Evolutionary conservation across 2,329 filamentous ascomycete species (phyloP).

Genomic region (Leptographium radiaticola): DNA sequence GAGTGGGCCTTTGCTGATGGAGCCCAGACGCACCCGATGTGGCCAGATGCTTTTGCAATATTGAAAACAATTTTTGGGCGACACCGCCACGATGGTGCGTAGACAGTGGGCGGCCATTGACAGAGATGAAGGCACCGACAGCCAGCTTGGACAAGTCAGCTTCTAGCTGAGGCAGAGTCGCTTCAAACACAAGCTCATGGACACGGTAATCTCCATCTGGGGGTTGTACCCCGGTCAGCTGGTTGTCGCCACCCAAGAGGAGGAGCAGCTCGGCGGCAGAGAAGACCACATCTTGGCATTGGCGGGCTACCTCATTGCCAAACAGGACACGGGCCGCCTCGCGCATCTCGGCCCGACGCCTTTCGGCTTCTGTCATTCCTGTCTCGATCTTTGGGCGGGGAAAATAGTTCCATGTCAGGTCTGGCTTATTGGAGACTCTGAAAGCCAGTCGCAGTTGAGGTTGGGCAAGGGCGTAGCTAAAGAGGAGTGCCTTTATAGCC

Average conservation of each 20-base stretch:
- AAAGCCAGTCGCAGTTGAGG: constrained; percentile 48
- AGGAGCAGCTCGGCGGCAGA: not conserved
- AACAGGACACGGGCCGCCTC: constrained; percentile 51
- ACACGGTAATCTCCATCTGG: constrained; percentile 4
- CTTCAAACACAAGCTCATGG: constrained; percentile 33
- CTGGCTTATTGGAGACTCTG: constrained; percentile 40
- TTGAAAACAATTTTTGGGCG: constrained; percentile 42
- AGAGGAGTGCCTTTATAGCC: constrained; percentile 46
- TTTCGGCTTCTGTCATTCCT: not conserved
- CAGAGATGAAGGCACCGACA: constrained; percentile 48
- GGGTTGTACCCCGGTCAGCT: not conserved
- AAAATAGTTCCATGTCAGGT: constrained; percentile 44
- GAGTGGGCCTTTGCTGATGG: constrained; percentile 13
- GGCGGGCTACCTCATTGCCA: constrained; percentile 26
- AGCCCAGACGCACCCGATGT: constrained; percentile 9
- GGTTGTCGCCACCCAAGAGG: not conserved
- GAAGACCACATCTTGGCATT: constrained; percentile 3
- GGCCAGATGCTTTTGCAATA: constrained; percentile 38
- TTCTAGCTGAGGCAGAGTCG: constrained; percentile 41
- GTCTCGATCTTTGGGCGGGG: constrained; percentile 1
- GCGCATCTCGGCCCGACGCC: constrained; percentile 25
- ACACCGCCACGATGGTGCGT: constrained; percentile 39
- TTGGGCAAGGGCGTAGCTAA: constrained; percentile 53
- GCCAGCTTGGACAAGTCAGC: constrained; percentile 30
- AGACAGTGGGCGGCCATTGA: constrained; percentile 55